Evolutionary conservation across 2,329 filamentous ascomycete species (phyloP).

Genomic region (Colletotrichum sp.): DNA sequence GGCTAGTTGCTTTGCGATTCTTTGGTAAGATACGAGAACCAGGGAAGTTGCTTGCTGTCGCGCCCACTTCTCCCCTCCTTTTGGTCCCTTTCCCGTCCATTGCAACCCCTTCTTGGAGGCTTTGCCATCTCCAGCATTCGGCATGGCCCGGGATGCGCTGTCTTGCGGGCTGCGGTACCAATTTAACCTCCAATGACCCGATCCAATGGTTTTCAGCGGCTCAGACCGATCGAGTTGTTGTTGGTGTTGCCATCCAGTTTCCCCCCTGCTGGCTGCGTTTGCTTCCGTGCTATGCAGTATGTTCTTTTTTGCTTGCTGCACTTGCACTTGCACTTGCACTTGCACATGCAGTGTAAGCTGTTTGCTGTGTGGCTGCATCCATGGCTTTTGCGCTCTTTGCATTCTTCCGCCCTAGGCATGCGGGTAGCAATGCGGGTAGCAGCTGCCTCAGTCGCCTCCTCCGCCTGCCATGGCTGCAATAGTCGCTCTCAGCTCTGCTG

Average conservation of each 20-base stretch:
- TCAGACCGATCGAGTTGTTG: constrained; percentile 16
- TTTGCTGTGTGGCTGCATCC: not conserved
- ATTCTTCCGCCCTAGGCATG: not conserved
- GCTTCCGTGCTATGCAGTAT: not conserved
- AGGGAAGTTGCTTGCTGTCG: not conserved
- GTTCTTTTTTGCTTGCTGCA: not conserved
- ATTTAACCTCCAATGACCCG: constrained; percentile 18
- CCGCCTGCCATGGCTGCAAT: not conserved
- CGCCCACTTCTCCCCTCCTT: not conserved
- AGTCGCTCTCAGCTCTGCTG: constrained; percentile 1
- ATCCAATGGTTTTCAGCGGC: constrained; percentile 13
- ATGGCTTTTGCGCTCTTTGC: not conserved
- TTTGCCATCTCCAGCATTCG: not conserved
- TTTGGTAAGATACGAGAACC: constrained; percentile 1
- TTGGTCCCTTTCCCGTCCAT: not conserved
- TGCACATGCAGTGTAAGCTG: not conserved
- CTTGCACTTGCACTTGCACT: not conserved
- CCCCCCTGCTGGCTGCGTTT: not conserved
- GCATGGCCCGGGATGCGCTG: not conserved
- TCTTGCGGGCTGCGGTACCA: not conserved
- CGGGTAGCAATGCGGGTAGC: not conserved
- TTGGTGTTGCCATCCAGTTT: not conserved
- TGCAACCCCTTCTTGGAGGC: not conserved
- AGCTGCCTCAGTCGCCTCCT: not conserved
- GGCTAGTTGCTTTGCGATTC: constrained; percentile 14